Conservation (phyloP, 805 yeast species). For the Zygoascus bituminiphila region DNA sequence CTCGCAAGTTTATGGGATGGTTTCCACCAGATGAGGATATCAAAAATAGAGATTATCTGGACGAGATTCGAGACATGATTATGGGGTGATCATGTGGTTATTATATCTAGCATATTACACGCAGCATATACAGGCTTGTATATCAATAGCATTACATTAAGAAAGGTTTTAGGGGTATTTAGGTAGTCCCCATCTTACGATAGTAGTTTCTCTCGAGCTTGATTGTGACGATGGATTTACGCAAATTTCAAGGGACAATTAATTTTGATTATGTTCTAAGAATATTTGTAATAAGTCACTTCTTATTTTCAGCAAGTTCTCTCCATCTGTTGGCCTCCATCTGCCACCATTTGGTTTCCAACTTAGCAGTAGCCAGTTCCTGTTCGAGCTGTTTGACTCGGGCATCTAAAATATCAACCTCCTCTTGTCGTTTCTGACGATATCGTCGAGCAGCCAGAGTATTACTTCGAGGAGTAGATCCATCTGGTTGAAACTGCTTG, state of each 20-base stretch:
- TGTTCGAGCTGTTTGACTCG: slow-evolving; percentile 10
- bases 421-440: slow-evolving; percentile 11
- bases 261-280: too few species aligned
- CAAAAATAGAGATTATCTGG: slow-evolving; percentile 22
- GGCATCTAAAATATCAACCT: slow-evolving; percentile 9
- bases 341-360: slow-evolving; percentile 15
- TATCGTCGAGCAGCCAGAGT: slow-evolving; percentile 14
- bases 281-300: too few species aligned
- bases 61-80: slow-evolving; percentile 29
- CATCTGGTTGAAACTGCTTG: background rate
- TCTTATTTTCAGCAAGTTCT: slow-evolving; percentile 7
- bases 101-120: background rate
- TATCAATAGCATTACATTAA: background rate
- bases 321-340: slow-evolving; percentile 16
- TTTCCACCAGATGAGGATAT: slow-evolving; percentile 19
- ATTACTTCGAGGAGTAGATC: slow-evolving; percentile 6
- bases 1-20: slow-evolving; percentile 28
- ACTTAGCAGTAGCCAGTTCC: slow-evolving; percentile 6
- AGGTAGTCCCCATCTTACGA: too few species aligned
- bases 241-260: too few species aligned
- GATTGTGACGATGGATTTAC: too few species aligned
- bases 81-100: slow-evolving; percentile 15
- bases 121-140: background rate
- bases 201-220: too few species aligned
- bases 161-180: too few species aligned